Percentiles rank a stretch among this genome's conserved stretches.
Evolutionary conservation across 2,329 filamentous ascomycete species (phyloP).

Genomic region (Penicillium polonicum): DNA sequence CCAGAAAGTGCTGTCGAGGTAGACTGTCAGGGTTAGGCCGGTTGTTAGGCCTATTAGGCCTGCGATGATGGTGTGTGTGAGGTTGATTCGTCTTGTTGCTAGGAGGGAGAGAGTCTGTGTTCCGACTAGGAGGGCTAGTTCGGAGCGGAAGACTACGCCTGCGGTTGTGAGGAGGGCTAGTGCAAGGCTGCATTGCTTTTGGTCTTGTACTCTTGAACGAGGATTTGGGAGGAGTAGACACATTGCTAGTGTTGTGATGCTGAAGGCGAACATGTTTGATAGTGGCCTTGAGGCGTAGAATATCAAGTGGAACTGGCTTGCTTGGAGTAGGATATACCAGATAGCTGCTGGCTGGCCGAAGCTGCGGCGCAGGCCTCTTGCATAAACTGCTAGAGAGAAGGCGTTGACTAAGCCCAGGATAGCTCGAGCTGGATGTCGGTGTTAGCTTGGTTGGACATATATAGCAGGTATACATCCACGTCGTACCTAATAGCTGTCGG

Average conservation of each 20-base stretch:
- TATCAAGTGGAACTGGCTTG: slow-evolving; percentile 85
- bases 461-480: background rate
- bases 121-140: slow-evolving; percentile 76
- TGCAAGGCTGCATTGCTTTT: slow-evolving; percentile 59
- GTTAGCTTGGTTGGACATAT: slow-evolving; percentile 4
- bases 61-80: slow-evolving; percentile 60
- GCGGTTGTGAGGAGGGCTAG: slow-evolving; percentile 76
- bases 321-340: slow-evolving; percentile 79
- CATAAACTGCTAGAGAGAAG: slow-evolving; percentile 64
- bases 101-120: slow-evolving; percentile 67
- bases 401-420: slow-evolving; percentile 77
- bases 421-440: slow-evolving; percentile 58
- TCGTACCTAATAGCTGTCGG: slow-evolving; percentile 55
- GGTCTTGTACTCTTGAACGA: slow-evolving; percentile 21
- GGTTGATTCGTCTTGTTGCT: slow-evolving; percentile 52
- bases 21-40: slow-evolving; percentile 69
- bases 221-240: slow-evolving; percentile 51
- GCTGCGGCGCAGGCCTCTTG: slow-evolving; percentile 59
- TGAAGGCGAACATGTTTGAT: slow-evolving; percentile 96
- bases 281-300: slow-evolving; percentile 91
- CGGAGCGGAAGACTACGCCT: slow-evolving; percentile 82
- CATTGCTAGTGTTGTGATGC: slow-evolving; percentile 53
- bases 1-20: slow-evolving; percentile 93
- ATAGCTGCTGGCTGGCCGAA: slow-evolving; percentile 68
- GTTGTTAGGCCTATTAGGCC: slow-evolving; percentile 68